Base-by-base conservation (phyloP, 805 yeast species). In the Ogataea angusta region DNA sequence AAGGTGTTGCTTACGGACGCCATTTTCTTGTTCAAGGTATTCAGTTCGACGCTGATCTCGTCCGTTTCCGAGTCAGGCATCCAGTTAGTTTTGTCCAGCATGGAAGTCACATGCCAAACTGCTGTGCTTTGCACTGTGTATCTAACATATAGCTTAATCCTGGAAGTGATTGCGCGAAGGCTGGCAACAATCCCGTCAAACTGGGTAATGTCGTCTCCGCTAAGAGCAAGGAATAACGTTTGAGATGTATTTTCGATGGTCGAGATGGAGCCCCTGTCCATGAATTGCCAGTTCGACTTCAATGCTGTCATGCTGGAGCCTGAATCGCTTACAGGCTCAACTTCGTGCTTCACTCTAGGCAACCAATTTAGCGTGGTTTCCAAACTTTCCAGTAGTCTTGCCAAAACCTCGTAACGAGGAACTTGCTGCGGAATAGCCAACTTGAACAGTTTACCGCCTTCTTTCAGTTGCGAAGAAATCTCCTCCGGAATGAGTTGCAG, bases 281-380 rank as follows among this genome's bases (percentile, higher is more conserved):
- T 38, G 14, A 60, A 52, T 17, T 49, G 51, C 69, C 69, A 64
- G 6, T 51, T 44, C 19, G 61, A 62, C 29, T 54, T 57, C 28
- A 62, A 41, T 10, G 46, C 39, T 19, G 56, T 52, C n/a, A 51
- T 40, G 31, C 42, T 51, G 6, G 51, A 39, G 6, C 43, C 27
- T 10, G 47, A 40, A 0, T 33, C n/a, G 10, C 13, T 38, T 1
- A 26, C 14, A 12, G 41, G 38, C 10, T 35, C 40, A 5, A 64
- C 57, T 7, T 67, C 68, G 38, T 75, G 73, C 39, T 75, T 67
- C 54, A 80, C 60, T 5, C 54, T 54, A 0, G 85, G 82, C 31
- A 85, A 66, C 85, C 89, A 81, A 13, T 66, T 52, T 29, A 76
- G 58, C 3, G 80, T 63, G 80, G 88, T 77, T 13, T 69, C 63